Evolutionary conservation across 2,329 filamentous ascomycete species (phyloP).

Genomic region (Sporothrix inflata): DNA sequence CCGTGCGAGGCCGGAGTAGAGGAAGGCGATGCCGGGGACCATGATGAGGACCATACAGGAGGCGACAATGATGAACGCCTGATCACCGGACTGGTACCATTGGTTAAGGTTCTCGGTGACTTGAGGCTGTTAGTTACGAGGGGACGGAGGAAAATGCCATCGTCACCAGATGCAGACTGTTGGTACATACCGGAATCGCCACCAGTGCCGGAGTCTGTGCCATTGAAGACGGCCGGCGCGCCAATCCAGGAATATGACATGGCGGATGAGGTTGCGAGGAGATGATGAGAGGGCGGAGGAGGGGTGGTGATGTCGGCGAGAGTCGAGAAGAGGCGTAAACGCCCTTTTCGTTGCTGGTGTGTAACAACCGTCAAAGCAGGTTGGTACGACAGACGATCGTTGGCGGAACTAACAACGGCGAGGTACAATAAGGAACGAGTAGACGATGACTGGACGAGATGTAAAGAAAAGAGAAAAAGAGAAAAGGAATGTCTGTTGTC

Average conservation of each 20-base stretch:
- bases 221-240: slow-evolving; percentile 63
- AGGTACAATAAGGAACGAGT: background rate
- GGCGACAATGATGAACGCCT: slow-evolving; percentile 88
- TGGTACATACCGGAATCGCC: slow-evolving; percentile 76
- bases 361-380: background rate
- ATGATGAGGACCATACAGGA: slow-evolving; percentile 95
- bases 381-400: background rate
- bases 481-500: background rate
- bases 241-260: slow-evolving; percentile 67
- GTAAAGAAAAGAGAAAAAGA: background rate
- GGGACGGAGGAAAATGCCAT: background rate
- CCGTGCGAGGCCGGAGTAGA: slow-evolving; percentile 96
- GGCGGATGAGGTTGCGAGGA: slow-evolving; percentile 25
- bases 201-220: slow-evolving; percentile 65
- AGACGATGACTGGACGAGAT: background rate
- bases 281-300: background rate
- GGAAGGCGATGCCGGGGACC: slow-evolving; percentile 94
- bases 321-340: slow-evolving; percentile 9
- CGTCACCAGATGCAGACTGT: background rate
- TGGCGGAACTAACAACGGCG: background rate
- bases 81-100: slow-evolving; percentile 90
- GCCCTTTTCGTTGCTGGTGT: background rate
- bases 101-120: slow-evolving; percentile 88
- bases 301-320: background rate
- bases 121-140: slow-evolving; percentile 43